Percentiles rank a stretch among this genome's conserved stretches.
Conservation (phyloP, 305 asterid genomes). For the Rubia occidens region DNA sequence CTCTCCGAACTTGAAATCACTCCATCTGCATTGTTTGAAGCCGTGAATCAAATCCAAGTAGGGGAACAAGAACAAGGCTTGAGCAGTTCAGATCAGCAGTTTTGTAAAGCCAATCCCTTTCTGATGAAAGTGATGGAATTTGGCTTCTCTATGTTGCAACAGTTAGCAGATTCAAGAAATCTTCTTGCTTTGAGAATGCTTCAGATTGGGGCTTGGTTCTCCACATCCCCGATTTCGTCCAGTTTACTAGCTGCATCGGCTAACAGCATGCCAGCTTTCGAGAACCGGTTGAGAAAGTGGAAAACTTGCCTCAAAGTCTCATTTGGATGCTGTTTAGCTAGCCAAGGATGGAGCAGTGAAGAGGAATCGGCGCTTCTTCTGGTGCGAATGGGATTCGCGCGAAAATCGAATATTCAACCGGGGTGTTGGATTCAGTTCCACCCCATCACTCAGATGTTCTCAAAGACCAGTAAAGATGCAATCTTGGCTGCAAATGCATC, state of each 20-base stretch:
- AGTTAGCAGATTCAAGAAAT: slow-evolving; percentile 34
- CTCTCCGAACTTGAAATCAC: slow-evolving; percentile 55
- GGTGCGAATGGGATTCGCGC: slow-evolving; percentile 61
- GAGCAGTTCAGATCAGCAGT: slow-evolving; percentile 44
- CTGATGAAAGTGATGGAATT: slow-evolving; percentile 48
- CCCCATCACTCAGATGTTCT: slow-evolving; percentile 50
- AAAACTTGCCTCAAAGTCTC: slow-evolving; percentile 38
- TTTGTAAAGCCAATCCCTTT: slow-evolving; percentile 49
- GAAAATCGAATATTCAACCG: slow-evolving; percentile 42
- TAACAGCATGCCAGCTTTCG: slow-evolving; percentile 35
- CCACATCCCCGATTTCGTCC: slow-evolving; percentile 58
- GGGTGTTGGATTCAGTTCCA: slow-evolving; percentile 81
- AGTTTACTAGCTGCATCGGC: slow-evolving; percentile 62
- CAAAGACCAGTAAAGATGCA: slow-evolving; percentile 37
- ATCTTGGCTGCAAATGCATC: slow-evolving; percentile 44
- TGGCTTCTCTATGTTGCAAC: slow-evolving; percentile 40
- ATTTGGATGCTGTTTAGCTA: slow-evolving; percentile 40
- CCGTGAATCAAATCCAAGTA: slow-evolving; percentile 38
- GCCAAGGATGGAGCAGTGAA: slow-evolving; percentile 57
- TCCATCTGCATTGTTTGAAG: slow-evolving; percentile 62
- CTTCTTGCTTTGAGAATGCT: slow-evolving; percentile 56
- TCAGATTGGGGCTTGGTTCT: slow-evolving; percentile 77
- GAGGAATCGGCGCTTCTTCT: slow-evolving; percentile 67
- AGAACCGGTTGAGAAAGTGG: slow-evolving; percentile 47
- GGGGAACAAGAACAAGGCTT: slow-evolving; percentile 40